These are phyloP conservation scores for Pleurotus ostreatus DNA, from an alignment of 768 basidiomycete species.

Conservation along the genomic window DNA sequence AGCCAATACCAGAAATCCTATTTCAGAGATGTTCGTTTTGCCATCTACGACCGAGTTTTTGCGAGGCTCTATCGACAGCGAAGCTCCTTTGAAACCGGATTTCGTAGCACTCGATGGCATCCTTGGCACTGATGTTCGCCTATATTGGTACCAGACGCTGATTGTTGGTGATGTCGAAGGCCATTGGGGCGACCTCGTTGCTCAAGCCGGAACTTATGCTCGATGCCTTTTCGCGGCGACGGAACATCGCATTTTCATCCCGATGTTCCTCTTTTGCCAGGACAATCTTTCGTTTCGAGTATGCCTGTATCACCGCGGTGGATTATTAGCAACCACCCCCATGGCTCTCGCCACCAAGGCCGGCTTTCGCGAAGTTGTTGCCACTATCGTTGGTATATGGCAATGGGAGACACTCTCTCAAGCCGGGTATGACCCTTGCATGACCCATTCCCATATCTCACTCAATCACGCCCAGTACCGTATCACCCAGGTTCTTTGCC, in stretches of 20 bases:
- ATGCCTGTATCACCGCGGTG: conserved; percentile 7
- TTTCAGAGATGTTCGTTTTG: background rate
- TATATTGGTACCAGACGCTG: conserved; percentile 6
- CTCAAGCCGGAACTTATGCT: conserved; percentile 8
- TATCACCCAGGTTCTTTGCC: conserved; percentile 3
- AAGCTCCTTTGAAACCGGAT: background rate
- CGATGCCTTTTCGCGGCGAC: conserved; percentile 6
- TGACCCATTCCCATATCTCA: background rate
- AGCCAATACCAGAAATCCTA: background rate
- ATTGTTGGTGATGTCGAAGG: conserved; percentile 4
- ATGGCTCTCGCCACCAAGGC: background rate
- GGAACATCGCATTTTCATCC: conserved; percentile 6
- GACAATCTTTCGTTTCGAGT: background rate
- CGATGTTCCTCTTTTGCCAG: conserved; percentile 2
- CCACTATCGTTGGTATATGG: conserved; percentile 1
- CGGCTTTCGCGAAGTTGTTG: conserved; percentile 1
- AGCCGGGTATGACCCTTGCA: background rate
- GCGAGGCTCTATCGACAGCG: background rate
- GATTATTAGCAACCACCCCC: background rate
- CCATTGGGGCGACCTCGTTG: background rate
- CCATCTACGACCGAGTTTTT: background rate
- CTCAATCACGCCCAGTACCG: background rate
- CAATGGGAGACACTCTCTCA: background rate
- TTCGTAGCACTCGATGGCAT: background rate
- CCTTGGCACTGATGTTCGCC: background rate